Conservation (phyloP, 2,329 filamentous ascomycete genomes). For the Huntiella savannae region DNA sequence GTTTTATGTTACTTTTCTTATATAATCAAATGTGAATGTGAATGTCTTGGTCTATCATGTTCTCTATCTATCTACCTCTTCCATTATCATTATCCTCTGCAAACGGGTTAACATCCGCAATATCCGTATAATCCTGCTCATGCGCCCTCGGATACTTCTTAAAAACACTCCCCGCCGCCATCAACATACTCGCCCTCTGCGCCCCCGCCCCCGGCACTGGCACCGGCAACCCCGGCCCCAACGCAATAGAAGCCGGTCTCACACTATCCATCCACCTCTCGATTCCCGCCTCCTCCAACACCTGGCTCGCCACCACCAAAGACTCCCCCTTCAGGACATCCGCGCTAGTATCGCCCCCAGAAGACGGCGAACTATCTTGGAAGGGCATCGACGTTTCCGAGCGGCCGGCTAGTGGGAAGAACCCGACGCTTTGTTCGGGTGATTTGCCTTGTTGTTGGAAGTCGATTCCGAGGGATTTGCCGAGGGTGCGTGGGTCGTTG, state of each 20-base stretch:
- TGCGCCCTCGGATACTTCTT: slow-evolving; percentile 11
- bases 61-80: neutral
- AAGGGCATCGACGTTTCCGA: slow-evolving; percentile 4
- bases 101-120: slow-evolving; percentile 11
- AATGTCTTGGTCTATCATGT: too few species aligned
- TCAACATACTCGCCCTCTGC: neutral
- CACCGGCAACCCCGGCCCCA: neutral
- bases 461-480: neutral
- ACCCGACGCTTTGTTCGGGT: neutral
- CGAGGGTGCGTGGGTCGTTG: neutral
- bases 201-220: too few species aligned
- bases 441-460: neutral
- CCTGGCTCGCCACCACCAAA: neutral
- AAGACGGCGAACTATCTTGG: neutral
- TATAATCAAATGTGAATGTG: too few species aligned
- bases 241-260: slow-evolving; percentile 1
- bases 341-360: neutral
- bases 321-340: neutral
- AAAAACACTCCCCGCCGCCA: slow-evolving; percentile 9
- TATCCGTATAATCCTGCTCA: slow-evolving; percentile 12
- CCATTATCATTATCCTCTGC: neutral
- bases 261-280: slow-evolving; percentile 9
- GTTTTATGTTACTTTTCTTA: too few species aligned
- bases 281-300: slow-evolving; percentile 3
- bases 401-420: slow-evolving; percentile 1